Evolutionary conservation across 176 grass and related monocot genomes (phyloP), one percentile per base, ranked within the genome.

Genomic region (Avena atlantica): DNA sequence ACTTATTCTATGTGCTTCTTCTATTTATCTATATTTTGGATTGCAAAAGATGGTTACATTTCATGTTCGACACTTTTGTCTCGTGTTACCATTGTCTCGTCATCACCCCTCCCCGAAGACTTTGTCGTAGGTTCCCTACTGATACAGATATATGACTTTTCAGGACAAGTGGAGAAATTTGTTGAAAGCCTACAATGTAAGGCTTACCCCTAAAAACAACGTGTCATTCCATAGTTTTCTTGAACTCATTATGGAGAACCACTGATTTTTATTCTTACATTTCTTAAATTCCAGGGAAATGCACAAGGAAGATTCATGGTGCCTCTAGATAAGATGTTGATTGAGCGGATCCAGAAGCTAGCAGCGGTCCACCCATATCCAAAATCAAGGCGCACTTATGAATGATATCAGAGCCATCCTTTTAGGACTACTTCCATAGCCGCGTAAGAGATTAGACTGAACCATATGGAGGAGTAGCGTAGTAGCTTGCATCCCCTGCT

Each of bases 161-260:
- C 34, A 42, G 66, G 66, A 70, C 40, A 70, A 70, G 66, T 70
- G 66, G 66, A 31, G 66, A 40, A 70, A 70, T 40, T 5, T 42
- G 0, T 15, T 37, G 29, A 15, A 68, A 68, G 7, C 65, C 8
- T 68, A 68, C 15, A 37, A 15, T 8, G 31, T 34, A 7, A 67
- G 14, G 15, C 64, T 14, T 8, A 6, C 27, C 63, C 16, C 64
- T 34, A 34, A 16, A 67, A 67, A 34, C 27, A 66, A 37, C 9
- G 31, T 40, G 16, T 0, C 3, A 70, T 40, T 40, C 5, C 31
- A 17, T 9, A 37, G 12, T 3, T 56, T 56, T 70, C 16, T 69
- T 40, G 64, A 67, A 42, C 34, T 20, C 34, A 70, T 70, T 40
- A 7, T 40, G 66, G 66, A 40, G 7, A 8, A 70, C 34, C 15